Conservation (phyloP, 129 eudicot genomes). For the Flaveria robusta region DNA sequence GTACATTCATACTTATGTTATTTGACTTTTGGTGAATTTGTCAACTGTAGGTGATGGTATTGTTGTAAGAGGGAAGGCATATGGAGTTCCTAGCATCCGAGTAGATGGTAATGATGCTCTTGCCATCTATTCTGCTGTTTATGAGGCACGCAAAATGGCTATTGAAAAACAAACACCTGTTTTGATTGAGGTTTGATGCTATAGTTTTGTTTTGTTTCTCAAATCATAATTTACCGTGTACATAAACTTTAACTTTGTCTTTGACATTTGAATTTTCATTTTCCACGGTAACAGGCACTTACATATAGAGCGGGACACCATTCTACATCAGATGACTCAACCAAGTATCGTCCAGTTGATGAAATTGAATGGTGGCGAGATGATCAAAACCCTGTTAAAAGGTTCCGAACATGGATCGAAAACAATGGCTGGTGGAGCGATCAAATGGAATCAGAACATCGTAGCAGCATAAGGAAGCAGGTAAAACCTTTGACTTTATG, state of each 20-base stretch:
- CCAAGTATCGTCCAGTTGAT: conserved; percentile 72
- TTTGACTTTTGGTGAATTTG: conserved; percentile 22
- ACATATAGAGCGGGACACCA: conserved; percentile 96
- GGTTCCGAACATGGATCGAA: conserved; percentile 77
- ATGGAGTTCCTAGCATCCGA: conserved; percentile 82
- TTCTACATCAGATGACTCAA: conserved; percentile 94
- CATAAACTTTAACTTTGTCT: conserved; percentile 18
- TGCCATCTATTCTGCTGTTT: conserved; percentile 72
- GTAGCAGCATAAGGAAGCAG: conserved; percentile 64
- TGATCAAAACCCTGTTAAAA: conserved; percentile 65
- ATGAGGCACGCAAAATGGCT: conserved; percentile 74
- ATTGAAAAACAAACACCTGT: conserved; percentile 64
- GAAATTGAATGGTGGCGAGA: conserved; percentile 82
- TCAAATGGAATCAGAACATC: conserved; percentile 57
- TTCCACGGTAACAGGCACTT: conserved; percentile 55
- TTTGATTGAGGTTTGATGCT: conserved; percentile 70
- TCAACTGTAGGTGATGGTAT: conserved; percentile 74
- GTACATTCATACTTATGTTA: not conserved
- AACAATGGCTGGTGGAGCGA: conserved; percentile 75
- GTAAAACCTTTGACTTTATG: conserved; percentile 40
- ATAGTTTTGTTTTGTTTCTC: not conserved
- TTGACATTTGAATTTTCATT: not conserved
- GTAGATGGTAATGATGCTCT: conserved; percentile 94
- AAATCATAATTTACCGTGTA: not conserved
- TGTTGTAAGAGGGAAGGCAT: conserved; percentile 76